A percentile compares a stretch with the other conserved stretches of the same genome.
Conservation (phyloP, 2,329 filamentous ascomycete genomes). For the Alternaria sp. region DNA sequence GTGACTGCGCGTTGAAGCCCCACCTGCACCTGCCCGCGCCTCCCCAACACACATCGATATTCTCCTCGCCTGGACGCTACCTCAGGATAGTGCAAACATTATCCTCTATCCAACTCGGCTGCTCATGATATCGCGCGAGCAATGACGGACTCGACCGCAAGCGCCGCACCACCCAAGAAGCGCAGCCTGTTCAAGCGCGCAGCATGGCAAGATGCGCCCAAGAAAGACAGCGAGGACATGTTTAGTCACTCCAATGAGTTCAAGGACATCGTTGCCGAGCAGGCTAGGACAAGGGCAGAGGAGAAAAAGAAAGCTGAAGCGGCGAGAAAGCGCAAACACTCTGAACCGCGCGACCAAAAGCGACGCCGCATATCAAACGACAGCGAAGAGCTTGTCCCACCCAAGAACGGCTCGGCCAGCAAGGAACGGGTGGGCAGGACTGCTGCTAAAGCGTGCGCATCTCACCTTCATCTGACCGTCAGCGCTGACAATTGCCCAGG, state of each 20-base stretch:
- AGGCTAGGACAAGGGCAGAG: conserved; percentile 45
- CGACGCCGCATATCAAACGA: conserved; percentile 36
- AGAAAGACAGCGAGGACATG: conserved; percentile 49
- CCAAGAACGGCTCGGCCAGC: conserved; percentile 20
- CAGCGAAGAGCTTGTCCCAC: conserved; percentile 16
- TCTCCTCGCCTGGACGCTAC: conserved; percentile 4
- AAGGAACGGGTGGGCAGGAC: conserved; percentile 14
- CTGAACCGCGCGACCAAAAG: conserved; percentile 31
- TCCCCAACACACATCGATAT: background rate
- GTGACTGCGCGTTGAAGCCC: conserved; percentile 44
- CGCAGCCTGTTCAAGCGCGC: conserved; percentile 66
- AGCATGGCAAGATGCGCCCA: conserved; percentile 56
- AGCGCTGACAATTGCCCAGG: conserved; percentile 22
- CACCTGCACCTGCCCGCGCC: conserved; percentile 8
- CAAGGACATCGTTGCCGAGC: conserved; percentile 50
- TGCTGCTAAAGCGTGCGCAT: conserved; percentile 30
- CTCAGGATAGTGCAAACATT: background rate
- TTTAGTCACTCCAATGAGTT: conserved; percentile 57
- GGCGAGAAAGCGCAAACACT: conserved; percentile 43
- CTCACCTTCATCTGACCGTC: background rate
- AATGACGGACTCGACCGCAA: conserved; percentile 38
- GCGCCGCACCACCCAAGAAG: conserved; percentile 49
- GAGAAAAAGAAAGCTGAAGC: conserved; percentile 36
- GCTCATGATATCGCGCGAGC: conserved; percentile 26
- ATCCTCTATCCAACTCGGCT: background rate